Base-by-base conservation (phyloP, 495 filamentous ascomycete species). In the Aspergillus bridgeri region DNA sequence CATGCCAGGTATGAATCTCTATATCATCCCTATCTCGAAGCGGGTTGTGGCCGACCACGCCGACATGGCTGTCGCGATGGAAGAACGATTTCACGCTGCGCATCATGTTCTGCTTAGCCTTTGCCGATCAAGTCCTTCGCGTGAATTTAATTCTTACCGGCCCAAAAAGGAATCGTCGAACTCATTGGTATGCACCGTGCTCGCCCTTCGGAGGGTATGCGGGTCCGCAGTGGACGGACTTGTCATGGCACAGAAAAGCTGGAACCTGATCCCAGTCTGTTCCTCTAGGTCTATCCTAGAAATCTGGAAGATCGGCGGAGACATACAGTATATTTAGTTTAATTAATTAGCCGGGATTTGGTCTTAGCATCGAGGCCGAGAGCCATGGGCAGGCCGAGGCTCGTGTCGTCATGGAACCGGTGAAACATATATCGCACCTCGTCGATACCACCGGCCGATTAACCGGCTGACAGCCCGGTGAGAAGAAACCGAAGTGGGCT, bases 111-210 rank as follows among this genome's bases (percentile, higher is more conserved):
- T 19, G 19, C 11, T 53, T 20, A 38, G 20, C 27, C 15, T 54
- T 45, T 7, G 18, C 9, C 3, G 6, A 21, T 21, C 33, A n/a
- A 45, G 46, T 24, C 22, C 42, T 54, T 38, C 33, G 21, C 17
- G 20, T 11, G 48, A 50, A n/a, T 8, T 6, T 22, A 1, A 7
- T 24, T 42, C 13, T 18, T 50, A 68, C 61, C 66, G 56, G 19
- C 57, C 57, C 11, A 59, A 21, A 47, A 69, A 66, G 1, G 66
- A 61, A 33, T 66, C 64, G 27, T 66, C 52, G 24, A 69, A 66
- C 17, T 63, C 33, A 21, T 69, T 69, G n/a, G 57, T 59, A 49
- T 65, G 61, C 19, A 59, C 49, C 5, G 64, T 64, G 11, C 61
- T 66, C 17, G 59, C 47, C 24, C 60, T 46, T 2, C 56, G 55